These are phyloP conservation scores for Ceratobasidium sp. DNA, from an alignment of 1,284 basidiomycete genomes.

Conservation along the genomic window DNA sequence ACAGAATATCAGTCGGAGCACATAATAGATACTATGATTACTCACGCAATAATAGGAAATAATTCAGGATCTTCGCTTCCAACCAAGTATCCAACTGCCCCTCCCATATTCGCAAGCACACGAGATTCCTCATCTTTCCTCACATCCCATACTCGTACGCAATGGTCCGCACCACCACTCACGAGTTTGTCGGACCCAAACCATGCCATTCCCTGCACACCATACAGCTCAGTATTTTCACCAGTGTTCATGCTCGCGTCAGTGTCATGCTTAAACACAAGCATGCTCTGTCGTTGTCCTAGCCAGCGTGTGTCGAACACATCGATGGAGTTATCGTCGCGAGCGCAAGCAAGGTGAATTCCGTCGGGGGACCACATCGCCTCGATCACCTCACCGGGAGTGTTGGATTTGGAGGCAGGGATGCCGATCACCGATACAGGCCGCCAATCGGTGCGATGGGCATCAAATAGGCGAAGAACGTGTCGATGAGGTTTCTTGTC, in stretches of 20 bases:
- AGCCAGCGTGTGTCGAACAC: conserved; percentile 36
- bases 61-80: conserved; percentile 32
- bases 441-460: conserved; percentile 12
- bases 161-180: conserved; percentile 48
- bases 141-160: conserved; percentile 56
- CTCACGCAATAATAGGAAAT: conserved; percentile 21
- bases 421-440: conserved; percentile 13
- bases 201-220: conserved; percentile 27
- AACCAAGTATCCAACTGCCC: conserved; percentile 9
- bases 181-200: conserved; percentile 30
- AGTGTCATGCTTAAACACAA: conserved; percentile 25
- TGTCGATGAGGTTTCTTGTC: conserved; percentile 15
- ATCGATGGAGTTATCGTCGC: conserved; percentile 24
- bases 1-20: background rate
- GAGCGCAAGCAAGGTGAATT: conserved; percentile 21
- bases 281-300: conserved; percentile 26
- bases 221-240: conserved; percentile 9
- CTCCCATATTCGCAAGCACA: conserved; percentile 23
- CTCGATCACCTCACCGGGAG: conserved; percentile 13
- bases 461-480: conserved; percentile 27
- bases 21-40: background rate
- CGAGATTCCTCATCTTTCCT: conserved; percentile 61
- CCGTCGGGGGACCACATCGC: conserved; percentile 31
- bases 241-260: background rate
- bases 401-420: conserved; percentile 8